Conservation (phyloP, 306 rosid species). For the Corylus heterophylla region DNA sequence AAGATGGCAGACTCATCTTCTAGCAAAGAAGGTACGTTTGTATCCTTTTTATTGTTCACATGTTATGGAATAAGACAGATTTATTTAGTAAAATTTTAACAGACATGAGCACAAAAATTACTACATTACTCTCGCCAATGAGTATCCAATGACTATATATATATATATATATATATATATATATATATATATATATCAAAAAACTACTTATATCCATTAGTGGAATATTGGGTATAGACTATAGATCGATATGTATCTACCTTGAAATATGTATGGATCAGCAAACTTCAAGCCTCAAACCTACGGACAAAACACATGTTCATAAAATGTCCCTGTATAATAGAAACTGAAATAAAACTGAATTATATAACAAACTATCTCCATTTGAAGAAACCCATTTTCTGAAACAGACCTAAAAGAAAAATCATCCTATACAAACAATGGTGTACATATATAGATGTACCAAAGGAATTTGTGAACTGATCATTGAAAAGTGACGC, state of each 20-base stretch:
- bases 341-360: constrained; percentile 33
- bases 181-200: no score
- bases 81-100: no score
- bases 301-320: constrained; percentile 75
- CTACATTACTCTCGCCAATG: no score
- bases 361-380: constrained; percentile 24
- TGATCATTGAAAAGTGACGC: constrained; percentile 22
- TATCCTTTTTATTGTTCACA: no score
- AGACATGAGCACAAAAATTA: no score
- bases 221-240: not conserved
- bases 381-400: constrained; percentile 21
- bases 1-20: no score
- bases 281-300: constrained; percentile 87
- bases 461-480: constrained; percentile 33
- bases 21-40: no score
- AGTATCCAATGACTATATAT: no score
- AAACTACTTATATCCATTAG: constrained; percentile 4
- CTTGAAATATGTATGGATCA: constrained; percentile 45
- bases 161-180: no score
- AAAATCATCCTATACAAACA: not conserved
- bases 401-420: not conserved
- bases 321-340: constrained; percentile 54
- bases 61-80: no score
- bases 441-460: not conserved
- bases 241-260: constrained; percentile 24